Base-by-base conservation (phyloP, 1,139 yeast genomes). In the Meyerozyma guilliermondii region DNA sequence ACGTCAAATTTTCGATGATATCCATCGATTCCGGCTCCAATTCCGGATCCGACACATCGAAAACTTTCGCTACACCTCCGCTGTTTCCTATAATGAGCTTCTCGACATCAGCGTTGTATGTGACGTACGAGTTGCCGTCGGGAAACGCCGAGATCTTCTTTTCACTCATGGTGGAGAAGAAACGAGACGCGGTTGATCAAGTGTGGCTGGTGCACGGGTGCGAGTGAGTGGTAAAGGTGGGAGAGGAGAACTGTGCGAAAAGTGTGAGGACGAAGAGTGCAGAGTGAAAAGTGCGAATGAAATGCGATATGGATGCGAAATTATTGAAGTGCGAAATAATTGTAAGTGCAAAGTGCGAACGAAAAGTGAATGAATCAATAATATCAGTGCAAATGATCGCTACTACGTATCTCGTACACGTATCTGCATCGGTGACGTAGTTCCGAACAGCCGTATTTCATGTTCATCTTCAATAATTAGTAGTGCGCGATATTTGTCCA, bases 1-100 rank as follows among this genome's bases (percentile, higher is more conserved):
- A 56, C 1, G 77, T 70, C 43, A 71, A 49, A 48, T 71, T 69
- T 23, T 74, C 78, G 11, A 65, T 47, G 13, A 75, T 69, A 50
- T 79, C 83, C n/a, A 78, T 54, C 16, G 81, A 67, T 8, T 63
- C 70, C 4, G 86, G 85, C 53, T 80, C 83, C 41, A 70, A 61
- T 40, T 77, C 78, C 4, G 76, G 68, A 20, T 73, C 67, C 14
- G 61, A 58, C 17, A 68, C 54, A 43, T 71, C 59, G 53, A 76
- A 78, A n/a, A 77, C 60, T 53, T 80, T 79, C 39, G 77, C 58
- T 3, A 79, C 56, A 5, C 82, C 81, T 28, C 62, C 66, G 39
- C 77, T 65, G 42, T 80, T 78, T 8, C 76, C 80, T 7, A 76
- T 76, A 7, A 75, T 55, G n/a, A 80, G 59, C 39, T 63, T 65